Conservation (phyloP, 768 basidiomycete genomes). For the Kwoniella botswanensis region DNA sequence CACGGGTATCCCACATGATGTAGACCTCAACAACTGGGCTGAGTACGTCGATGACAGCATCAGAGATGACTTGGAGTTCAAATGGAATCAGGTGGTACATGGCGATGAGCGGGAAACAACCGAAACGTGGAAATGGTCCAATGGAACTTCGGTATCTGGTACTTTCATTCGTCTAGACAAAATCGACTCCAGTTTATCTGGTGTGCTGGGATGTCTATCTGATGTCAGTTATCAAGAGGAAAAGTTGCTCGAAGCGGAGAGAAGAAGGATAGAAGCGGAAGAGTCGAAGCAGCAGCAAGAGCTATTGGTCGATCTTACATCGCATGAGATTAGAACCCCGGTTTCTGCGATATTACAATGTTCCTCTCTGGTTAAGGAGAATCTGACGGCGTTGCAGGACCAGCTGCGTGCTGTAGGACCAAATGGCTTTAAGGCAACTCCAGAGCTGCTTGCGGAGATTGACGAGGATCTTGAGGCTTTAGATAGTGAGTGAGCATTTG, state of each 20-base stretch:
- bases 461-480: slow-evolving; percentile 45
- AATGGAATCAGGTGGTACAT: slow-evolving; percentile 28
- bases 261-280: slow-evolving; percentile 35
- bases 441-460: slow-evolving; percentile 30
- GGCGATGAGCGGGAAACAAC: slow-evolving; percentile 25
- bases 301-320: slow-evolving; percentile 49
- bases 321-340: slow-evolving; percentile 51
- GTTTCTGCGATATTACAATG: slow-evolving; percentile 52
- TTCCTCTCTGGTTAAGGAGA: slow-evolving; percentile 34
- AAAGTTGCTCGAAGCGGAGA: slow-evolving; percentile 28
- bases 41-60: slow-evolving; percentile 22
- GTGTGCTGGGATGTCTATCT: slow-evolving; percentile 34
- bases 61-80: background rate
- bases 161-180: slow-evolving; percentile 38
- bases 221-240: slow-evolving; percentile 41
- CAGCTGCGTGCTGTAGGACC: background rate
- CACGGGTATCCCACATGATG: slow-evolving; percentile 9
- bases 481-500: slow-evolving; percentile 25
- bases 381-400: slow-evolving; percentile 21
- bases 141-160: slow-evolving; percentile 28
- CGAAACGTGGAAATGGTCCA: slow-evolving; percentile 34
- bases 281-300: slow-evolving; percentile 46
- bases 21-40: slow-evolving; percentile 30
- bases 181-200: slow-evolving; percentile 23
- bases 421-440: slow-evolving; percentile 16